Percentiles rank a stretch among this genome's conserved stretches.
Conservation (phyloP, 148 eudicot species). For the Chenopodium quinoa region DNA sequence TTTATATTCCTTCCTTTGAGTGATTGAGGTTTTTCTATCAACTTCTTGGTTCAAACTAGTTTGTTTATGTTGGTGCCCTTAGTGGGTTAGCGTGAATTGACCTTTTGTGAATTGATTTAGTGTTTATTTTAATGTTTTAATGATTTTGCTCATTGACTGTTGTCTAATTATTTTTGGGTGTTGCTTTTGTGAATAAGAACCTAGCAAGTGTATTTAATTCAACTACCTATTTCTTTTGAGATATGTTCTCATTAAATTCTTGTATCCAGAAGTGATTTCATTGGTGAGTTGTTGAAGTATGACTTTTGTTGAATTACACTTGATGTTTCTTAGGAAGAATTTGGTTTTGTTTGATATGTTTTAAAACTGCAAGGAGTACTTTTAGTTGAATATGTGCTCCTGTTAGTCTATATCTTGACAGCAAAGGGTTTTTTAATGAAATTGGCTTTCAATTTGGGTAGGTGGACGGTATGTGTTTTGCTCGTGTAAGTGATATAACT, state of each 20-base stretch:
- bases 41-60: too few relatives aligned
- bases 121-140: not conserved
- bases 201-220: not conserved
- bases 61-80: too few relatives aligned
- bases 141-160: not conserved
- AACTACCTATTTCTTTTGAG: not conserved
- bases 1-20: not conserved
- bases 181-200: too few relatives aligned
- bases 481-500: too few relatives aligned
- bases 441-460: too few relatives aligned
- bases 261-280: not conserved
- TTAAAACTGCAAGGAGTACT: not conserved
- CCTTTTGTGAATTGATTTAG: not conserved
- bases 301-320: not conserved
- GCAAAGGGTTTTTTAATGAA: not conserved
- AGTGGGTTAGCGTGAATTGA: not conserved
- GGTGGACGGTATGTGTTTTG: too few relatives aligned
- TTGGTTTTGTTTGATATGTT: constrained; percentile 1
- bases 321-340: not conserved
- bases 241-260: not conserved
- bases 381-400: not conserved
- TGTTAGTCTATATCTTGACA: not conserved
- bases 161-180: not conserved
- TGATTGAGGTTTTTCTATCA: too few relatives aligned
- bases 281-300: constrained; percentile 6